phyloP scores from a whole-genome alignment of 2,329 filamentous ascomycete genomes.

The Colletotrichum viniferum region DNA sequence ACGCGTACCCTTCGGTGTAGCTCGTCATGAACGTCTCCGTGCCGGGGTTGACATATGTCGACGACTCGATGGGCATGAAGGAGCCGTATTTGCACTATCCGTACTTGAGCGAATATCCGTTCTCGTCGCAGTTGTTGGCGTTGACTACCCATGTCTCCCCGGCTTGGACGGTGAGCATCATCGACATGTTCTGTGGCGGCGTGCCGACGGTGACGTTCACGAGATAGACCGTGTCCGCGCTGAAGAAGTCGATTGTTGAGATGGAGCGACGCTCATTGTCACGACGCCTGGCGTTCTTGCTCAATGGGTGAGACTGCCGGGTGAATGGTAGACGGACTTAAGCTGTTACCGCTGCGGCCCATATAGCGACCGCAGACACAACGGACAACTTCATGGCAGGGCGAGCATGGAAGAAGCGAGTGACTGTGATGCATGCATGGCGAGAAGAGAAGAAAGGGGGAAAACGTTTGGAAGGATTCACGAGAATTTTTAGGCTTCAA shows the following conservation, averaged over 20 bases:
- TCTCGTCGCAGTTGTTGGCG: not conserved
- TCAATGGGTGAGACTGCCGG: not conserved
- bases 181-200: slow-evolving; percentile 2
- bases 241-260: not conserved
- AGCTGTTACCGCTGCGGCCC: not conserved
- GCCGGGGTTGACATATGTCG: slow-evolving; percentile 49
- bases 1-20: slow-evolving; percentile 58
- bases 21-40: slow-evolving; percentile 56
- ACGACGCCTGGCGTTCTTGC: not conserved
- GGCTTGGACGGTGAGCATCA: not conserved
- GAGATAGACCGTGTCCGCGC: not conserved
- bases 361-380: not conserved
- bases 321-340: slow-evolving; percentile 1
- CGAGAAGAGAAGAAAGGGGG: not conserved
- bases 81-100: not conserved
- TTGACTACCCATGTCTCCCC: not conserved
- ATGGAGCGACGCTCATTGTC: not conserved
- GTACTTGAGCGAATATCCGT: not conserved
- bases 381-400: not conserved
- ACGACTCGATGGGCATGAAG: slow-evolving; percentile 47
- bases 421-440: not conserved
- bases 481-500: not conserved
- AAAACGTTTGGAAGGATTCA: not conserved
- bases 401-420: not conserved
- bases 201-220: slow-evolving; percentile 18